Percentiles rank a stretch among this genome's conserved stretches.
Conservation (phyloP, 768 basidiomycete genomes). For the Hygrocybe coccinea region DNA sequence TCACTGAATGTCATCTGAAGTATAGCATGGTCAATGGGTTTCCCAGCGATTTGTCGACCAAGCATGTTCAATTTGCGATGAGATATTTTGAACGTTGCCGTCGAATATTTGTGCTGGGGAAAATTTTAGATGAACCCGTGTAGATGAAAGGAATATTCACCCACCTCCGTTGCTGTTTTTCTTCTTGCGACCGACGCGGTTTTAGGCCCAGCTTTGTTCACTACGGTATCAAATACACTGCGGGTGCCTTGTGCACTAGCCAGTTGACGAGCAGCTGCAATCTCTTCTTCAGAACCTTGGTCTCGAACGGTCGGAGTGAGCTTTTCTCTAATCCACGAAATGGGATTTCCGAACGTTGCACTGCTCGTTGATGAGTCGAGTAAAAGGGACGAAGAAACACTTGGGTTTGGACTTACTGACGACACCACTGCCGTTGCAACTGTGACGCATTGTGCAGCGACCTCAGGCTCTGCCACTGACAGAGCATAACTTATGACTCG, state of each 20-base stretch:
- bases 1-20: slow-evolving; percentile 95
- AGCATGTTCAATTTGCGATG: slow-evolving; percentile 90
- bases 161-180: slow-evolving; percentile 10
- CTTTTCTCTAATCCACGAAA: slow-evolving; percentile 61
- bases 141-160: neutral
- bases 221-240: slow-evolving; percentile 46
- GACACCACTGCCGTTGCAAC: slow-evolving; percentile 35
- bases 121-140: neutral
- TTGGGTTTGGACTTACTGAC: slow-evolving; percentile 39
- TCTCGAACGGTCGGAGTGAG: slow-evolving; percentile 47
- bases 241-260: slow-evolving; percentile 41
- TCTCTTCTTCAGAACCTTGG: slow-evolving; percentile 41
- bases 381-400: neutral
- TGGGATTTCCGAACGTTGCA: slow-evolving; percentile 51
- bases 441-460: slow-evolving; percentile 14
- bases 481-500: neutral
- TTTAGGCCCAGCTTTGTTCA: slow-evolving; percentile 14
- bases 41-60: slow-evolving; percentile 79
- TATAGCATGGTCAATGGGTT: slow-evolving; percentile 92
- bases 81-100: slow-evolving; percentile 89
- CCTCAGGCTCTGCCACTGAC: too few species aligned
- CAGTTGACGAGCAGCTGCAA: slow-evolving; percentile 42
- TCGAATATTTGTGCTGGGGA: slow-evolving; percentile 85
- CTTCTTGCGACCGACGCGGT: slow-evolving; percentile 9
- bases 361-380: slow-evolving; percentile 18